Evolutionary conservation across 2,329 filamentous ascomycete species (phyloP), one percentile per base, ranked within the genome.

Genomic region (Capronia epimyces): DNA sequence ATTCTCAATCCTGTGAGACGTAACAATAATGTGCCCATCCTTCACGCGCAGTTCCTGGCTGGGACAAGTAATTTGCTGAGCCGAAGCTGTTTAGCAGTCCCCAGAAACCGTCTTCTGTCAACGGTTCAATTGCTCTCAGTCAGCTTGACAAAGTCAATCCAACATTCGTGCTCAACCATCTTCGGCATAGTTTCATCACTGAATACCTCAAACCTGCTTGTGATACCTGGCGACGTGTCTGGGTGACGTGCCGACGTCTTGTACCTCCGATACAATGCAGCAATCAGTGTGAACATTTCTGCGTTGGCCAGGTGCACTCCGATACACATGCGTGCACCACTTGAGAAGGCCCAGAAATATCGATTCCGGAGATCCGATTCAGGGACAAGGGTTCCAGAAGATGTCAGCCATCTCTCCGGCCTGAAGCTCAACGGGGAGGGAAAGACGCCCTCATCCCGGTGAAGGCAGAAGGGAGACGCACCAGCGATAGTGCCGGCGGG

Each of bases 281-380:
- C 67, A 1, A 72, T 60, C 6, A 77, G 59, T 1, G 71, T 73
- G 1, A 70, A 73, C 73, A 77, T 76, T 57, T 77, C 74, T 10
- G 72, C 71, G 67, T 75, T 74, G 1, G 75, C 75, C 7, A 77
- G 62, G 60, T 68, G 65, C 55, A 69, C 58, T 1, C 69, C 68
- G 57, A 71, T 67, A 49, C 65, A 71, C 67, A 71, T 70, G n/a
- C 68, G 60, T 13, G 63, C 67, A 32, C 68, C 68, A 43, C 67
- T 69, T 1, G 68, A 70, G 34, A 69, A 70, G 7, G 67, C 63
- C 68, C 67, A 71, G 37, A 65, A 70, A 48, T 50, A 60, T 45
- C 56, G 52, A 46, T 62, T 60, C 36, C 49, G 46, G 20, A 44
- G 16, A 21, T 59, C 55, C 12, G 49, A 51, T 42, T 59, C 58